Evolutionary conservation across 78 protist species (phyloP), one percentile per base, ranked within the genome.

Genomic region (Chrysochromulina tobinii): DNA sequence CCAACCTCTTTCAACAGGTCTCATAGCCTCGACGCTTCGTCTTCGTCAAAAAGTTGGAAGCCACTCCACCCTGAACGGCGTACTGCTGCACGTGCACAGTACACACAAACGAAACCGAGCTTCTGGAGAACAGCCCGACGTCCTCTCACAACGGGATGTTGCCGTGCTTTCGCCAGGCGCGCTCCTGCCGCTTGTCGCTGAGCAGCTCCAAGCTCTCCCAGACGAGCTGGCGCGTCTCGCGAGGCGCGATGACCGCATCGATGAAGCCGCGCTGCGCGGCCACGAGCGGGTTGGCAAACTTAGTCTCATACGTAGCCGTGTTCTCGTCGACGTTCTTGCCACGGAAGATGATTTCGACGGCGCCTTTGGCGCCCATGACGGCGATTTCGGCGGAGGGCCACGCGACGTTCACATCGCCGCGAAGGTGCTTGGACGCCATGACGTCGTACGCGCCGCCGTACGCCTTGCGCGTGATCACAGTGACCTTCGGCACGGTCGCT

Each of bases 371-470:
- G 8, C 99, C 99, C 99, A 98, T 98, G 50, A 98, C 99, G 21
- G 99, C 99, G 18, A 99, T 94, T 90, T 99, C 99, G 64, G 99
- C 98, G n/a, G 95, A 93, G 61, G 99, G 99, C 99, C 99, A 99
- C 2, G 99, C 98, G 94, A 98, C 97, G 94, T 98, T 98, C 59
- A 53, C n/a, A 91, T 99, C 99, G 66, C 75, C 87, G 55, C 99
- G 96, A 25, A 98, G 93, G 83, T 98, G 99, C 97, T 98, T 98
- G 4, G 98, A 95, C 55, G 95, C 57, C 99, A 98, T 98, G 59
- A 98, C 99, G 67, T 96, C 98, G 90, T 98, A 98, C n/a, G 99
- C 99, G 21, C 99, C 99, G 88, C 90, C 93, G n/a, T 91, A 91
- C 50, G 88, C 93, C 95, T 98, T 98, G 90, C 99, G 96, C 3